Conservation (phyloP, 2,329 filamentous ascomycete genomes). For the Colletotrichum melonis region DNA sequence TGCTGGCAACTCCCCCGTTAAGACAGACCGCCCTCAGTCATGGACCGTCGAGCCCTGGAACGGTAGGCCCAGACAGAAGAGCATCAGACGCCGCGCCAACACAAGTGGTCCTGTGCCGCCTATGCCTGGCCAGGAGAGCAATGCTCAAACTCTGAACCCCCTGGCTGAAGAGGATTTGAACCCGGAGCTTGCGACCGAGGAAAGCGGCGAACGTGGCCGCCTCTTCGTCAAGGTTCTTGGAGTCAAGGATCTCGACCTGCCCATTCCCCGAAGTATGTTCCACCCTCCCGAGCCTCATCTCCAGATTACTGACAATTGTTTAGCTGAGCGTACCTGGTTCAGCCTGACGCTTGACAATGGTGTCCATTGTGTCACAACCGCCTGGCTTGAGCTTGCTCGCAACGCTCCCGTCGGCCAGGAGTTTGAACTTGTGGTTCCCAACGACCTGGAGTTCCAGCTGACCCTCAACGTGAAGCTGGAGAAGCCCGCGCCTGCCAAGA, state of each 20-base stretch:
- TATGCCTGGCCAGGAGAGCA: slow-evolving; percentile 88
- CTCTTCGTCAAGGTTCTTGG: slow-evolving; percentile 99
- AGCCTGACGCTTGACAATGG: slow-evolving; percentile 98
- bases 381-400: slow-evolving; percentile 91
- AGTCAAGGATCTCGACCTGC: slow-evolving; percentile 93
- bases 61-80: slow-evolving; percentile 76
- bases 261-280: slow-evolving; percentile 86
- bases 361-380: slow-evolving; percentile 95
- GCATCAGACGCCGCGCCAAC: slow-evolving; percentile 68
- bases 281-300: slow-evolving; percentile 37
- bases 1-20: slow-evolving; percentile 75
- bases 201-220: slow-evolving; percentile 87
- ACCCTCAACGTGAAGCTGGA: slow-evolving; percentile 96
- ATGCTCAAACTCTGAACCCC: slow-evolving; percentile 72
- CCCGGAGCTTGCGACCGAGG: slow-evolving; percentile 71
- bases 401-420: slow-evolving; percentile 97
- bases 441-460: slow-evolving; percentile 98
- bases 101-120: slow-evolving; percentile 78
- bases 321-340: slow-evolving; percentile 92
- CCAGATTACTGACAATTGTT: slow-evolving; percentile 39
- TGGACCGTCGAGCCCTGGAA: slow-evolving; percentile 99
- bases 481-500: slow-evolving; percentile 73
- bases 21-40: slow-evolving; percentile 85
- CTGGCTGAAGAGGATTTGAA: slow-evolving; percentile 76
- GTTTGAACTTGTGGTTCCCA: slow-evolving; percentile 96